Conservation (phyloP, 441 rosid species). For the Populus trichocarpa region DNA sequence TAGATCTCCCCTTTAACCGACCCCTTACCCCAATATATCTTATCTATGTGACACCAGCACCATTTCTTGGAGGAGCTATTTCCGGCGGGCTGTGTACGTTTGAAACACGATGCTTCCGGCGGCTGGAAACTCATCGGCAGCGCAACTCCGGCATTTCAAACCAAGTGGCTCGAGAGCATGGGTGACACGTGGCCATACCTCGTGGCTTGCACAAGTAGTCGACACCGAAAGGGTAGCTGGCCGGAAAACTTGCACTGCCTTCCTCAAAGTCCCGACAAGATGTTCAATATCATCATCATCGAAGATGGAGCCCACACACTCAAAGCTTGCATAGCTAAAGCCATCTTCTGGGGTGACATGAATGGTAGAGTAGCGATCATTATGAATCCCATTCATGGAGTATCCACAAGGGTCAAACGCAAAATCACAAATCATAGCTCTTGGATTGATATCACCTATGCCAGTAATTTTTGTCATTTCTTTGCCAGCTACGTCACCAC, state of each 20-base stretch:
- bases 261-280: slow-evolving; percentile 45
- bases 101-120: slow-evolving; percentile 71
- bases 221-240: slow-evolving; percentile 70
- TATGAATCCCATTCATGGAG: slow-evolving; percentile 92
- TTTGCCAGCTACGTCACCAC: slow-evolving; percentile 56
- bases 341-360: slow-evolving; percentile 99
- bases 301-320: slow-evolving; percentile 65
- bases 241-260: slow-evolving; percentile 67
- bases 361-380: slow-evolving; percentile 85
- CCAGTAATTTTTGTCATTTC: slow-evolving; percentile 84
- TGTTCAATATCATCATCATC: slow-evolving; percentile 47
- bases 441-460: slow-evolving; percentile 58
- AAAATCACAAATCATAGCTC: slow-evolving; percentile 72
- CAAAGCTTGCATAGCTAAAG: slow-evolving; percentile 91
- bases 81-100: slow-evolving; percentile 76
- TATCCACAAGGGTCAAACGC: slow-evolving; percentile 97
- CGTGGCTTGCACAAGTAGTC: slow-evolving; percentile 52
- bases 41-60: slow-evolving; percentile 1
- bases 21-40: background rate
- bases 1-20: slow-evolving; percentile 5
- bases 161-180: slow-evolving; percentile 66
- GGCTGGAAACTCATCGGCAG: slow-evolving; percentile 67
- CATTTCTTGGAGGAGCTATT: slow-evolving; percentile 23
- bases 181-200: slow-evolving; percentile 63
- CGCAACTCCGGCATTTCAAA: slow-evolving; percentile 68